Evolutionary conservation across 805 yeast species (phyloP).

Genomic region (Candida chilensis): DNA sequence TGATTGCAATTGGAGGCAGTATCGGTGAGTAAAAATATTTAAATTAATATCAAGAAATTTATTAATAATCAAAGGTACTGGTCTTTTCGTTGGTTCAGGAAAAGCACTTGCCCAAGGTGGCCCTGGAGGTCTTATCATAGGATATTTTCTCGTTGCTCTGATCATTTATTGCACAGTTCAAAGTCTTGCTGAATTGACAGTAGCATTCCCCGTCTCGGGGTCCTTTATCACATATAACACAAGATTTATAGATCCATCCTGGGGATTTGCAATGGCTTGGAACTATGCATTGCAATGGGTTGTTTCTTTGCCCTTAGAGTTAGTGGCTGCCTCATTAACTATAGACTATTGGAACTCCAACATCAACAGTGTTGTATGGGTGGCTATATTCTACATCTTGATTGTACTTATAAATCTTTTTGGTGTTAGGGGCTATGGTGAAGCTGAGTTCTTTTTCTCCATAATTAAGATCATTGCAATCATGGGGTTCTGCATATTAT

Average conservation of each 20-base stretch:
- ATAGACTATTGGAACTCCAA: conserved; percentile 44
- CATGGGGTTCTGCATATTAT: conserved; percentile 35
- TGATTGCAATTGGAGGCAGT: conserved; percentile 14
- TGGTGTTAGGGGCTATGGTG: conserved; percentile 49
- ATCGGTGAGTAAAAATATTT: no score
- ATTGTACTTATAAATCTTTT: conserved; percentile 40
- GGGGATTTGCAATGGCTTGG: conserved; percentile 45
- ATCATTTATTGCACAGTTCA: conserved; percentile 16
- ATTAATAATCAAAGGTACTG: no score
- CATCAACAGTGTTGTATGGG: conserved; percentile 55
- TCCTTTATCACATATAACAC: conserved; percentile 40
- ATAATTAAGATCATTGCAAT: conserved; percentile 39
- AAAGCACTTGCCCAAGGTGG: conserved; percentile 11
- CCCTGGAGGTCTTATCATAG: conserved; percentile 17
- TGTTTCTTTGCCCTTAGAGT: conserved; percentile 47
- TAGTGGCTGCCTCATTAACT: conserved; percentile 52
- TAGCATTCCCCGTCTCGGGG: conserved; percentile 44
- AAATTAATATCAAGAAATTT: no score
- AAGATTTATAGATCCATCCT: conserved; percentile 45
- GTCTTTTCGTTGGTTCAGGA: conserved; percentile 13
- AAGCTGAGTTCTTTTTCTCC: conserved; percentile 43
- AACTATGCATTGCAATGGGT: conserved; percentile 50
- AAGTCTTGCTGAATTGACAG: conserved; percentile 44
- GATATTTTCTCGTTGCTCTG: conserved; percentile 13
- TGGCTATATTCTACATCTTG: conserved; percentile 39